Conservation (phyloP, 1,284 basidiomycete species). For the Hortiboletus rubellus region DNA sequence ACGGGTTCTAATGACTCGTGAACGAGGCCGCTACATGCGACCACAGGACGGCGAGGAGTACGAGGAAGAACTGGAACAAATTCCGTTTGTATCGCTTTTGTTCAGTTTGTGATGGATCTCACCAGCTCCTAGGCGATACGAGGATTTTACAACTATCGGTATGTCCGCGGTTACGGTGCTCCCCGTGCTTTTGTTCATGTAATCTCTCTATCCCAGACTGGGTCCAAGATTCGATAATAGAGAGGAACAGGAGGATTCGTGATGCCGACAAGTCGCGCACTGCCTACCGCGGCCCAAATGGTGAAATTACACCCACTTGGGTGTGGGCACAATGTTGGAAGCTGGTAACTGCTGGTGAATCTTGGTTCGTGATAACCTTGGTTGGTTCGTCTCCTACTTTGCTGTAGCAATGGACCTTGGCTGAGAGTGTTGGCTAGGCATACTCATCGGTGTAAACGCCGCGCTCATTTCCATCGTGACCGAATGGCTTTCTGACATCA, state of each 20-base stretch:
- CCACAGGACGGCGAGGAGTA: conserved; percentile 28
- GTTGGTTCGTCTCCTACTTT: conserved; percentile 64
- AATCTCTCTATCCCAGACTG: conserved; percentile 57
- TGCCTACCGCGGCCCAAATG: conserved; percentile 52
- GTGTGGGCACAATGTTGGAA: conserved; percentile 64
- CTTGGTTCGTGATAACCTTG: conserved; percentile 79
- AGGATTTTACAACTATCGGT: conserved; percentile 86
- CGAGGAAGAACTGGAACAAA: conserved; percentile 32
- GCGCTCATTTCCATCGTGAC: conserved; percentile 95
- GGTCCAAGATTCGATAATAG: conserved; percentile 92
- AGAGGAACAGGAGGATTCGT: conserved; percentile 74
- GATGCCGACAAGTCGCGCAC: conserved; percentile 51
- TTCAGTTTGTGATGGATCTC: conserved; percentile 14
- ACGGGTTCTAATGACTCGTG: conserved; percentile 22
- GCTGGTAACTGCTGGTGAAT: conserved; percentile 64
- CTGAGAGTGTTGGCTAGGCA: conserved; percentile 52
- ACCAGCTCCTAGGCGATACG: conserved; percentile 58
- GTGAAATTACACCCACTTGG: conserved; percentile 53
- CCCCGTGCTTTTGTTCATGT: conserved; percentile 12
- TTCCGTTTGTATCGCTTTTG: conserved; percentile 23
- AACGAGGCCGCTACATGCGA: conserved; percentile 26
- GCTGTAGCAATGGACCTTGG: neutral
- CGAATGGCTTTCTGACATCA: conserved; percentile 98
- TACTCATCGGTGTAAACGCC: conserved; percentile 90
- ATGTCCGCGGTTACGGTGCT: conserved; percentile 27